Conservation (phyloP, 202 grass and related monocot genomes). For the Panicum virgatum region DNA sequence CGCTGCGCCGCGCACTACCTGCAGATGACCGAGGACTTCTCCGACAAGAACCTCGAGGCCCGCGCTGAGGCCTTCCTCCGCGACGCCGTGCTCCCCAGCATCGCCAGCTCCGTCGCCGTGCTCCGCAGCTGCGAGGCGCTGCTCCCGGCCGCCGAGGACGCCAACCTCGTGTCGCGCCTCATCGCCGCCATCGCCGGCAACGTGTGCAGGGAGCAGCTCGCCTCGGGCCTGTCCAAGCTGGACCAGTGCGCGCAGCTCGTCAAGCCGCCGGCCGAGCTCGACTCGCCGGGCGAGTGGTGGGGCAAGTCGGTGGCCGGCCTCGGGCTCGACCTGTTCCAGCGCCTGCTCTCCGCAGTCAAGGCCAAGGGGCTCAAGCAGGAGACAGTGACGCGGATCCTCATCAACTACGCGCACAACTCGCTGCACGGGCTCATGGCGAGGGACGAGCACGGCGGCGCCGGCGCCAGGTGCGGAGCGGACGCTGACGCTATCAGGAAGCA, state of each 20-base stretch:
- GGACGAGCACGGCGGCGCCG: constrained; percentile 39
- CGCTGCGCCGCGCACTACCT: constrained; percentile 80
- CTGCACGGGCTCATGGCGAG: constrained; percentile 71
- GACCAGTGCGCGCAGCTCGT: constrained; percentile 53
- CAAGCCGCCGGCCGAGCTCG: constrained; percentile 38
- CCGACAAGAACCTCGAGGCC: constrained; percentile 78
- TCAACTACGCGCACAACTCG: constrained; percentile 89
- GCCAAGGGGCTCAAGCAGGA: constrained; percentile 97
- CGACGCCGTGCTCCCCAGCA: constrained; percentile 68
- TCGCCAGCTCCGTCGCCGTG: constrained; percentile 67
- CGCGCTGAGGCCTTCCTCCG: constrained; percentile 70
- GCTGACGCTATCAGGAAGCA: constrained; percentile 61
- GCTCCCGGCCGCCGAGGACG: constrained; percentile 77
- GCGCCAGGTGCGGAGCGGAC: constrained; percentile 30
- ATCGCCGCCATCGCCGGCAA: constrained; percentile 65
- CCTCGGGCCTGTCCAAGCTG: constrained; percentile 66
- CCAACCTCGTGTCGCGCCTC: constrained; percentile 54
- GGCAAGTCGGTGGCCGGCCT: constrained; percentile 68
- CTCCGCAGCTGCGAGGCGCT: constrained; percentile 78
- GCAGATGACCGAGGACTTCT: constrained; percentile 90
- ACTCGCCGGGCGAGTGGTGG: constrained; percentile 77
- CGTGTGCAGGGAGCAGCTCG: constrained; percentile 89
- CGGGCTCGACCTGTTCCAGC: constrained; percentile 81
- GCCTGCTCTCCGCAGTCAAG: constrained; percentile 69
- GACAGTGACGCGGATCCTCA: constrained; percentile 71